Percentiles rank a stretch among this genome's conserved stretches.
Evolutionary conservation across 108 stramenopile species (phyloP).

Genomic region (Fistulifera solaris): DNA sequence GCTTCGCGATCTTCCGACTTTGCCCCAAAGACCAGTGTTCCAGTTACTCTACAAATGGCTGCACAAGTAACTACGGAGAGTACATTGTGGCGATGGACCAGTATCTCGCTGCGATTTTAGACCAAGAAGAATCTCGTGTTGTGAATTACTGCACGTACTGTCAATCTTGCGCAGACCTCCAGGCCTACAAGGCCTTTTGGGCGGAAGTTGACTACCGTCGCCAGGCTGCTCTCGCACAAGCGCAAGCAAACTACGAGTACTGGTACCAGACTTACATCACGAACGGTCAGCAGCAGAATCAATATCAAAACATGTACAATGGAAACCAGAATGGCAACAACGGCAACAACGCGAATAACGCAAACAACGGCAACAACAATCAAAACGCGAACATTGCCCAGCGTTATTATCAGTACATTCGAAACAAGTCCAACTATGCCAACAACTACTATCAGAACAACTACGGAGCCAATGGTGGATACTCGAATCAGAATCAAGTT

Average conservation of each 20-base stretch:
- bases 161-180: slow-evolving; percentile 32
- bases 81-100: slow-evolving; percentile 68
- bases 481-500: slow-evolving; percentile 1
- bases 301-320: slow-evolving; percentile 7
- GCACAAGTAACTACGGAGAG: slow-evolving; percentile 77
- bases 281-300: slow-evolving; percentile 8
- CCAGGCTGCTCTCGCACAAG: background rate
- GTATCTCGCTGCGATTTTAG: slow-evolving; percentile 49
- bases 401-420: slow-evolving; percentile 13
- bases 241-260: slow-evolving; percentile 16
- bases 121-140: slow-evolving; percentile 44
- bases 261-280: slow-evolving; percentile 6
- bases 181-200: slow-evolving; percentile 8
- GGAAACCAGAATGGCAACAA: slow-evolving; percentile 8
- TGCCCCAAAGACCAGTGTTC: slow-evolving; percentile 62
- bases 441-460: slow-evolving; percentile 3
- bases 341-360: slow-evolving; percentile 4
- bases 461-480: background rate
- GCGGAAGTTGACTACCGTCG: background rate
- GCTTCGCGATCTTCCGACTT: slow-evolving; percentile 69
- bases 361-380: background rate
- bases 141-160: slow-evolving; percentile 68
- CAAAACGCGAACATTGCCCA: slow-evolving; percentile 7
- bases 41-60: slow-evolving; percentile 39
- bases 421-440: slow-evolving; percentile 8